Base-by-base conservation (phyloP, 805 yeast genomes). In the Wickerhamomyces sydowiorum region DNA sequence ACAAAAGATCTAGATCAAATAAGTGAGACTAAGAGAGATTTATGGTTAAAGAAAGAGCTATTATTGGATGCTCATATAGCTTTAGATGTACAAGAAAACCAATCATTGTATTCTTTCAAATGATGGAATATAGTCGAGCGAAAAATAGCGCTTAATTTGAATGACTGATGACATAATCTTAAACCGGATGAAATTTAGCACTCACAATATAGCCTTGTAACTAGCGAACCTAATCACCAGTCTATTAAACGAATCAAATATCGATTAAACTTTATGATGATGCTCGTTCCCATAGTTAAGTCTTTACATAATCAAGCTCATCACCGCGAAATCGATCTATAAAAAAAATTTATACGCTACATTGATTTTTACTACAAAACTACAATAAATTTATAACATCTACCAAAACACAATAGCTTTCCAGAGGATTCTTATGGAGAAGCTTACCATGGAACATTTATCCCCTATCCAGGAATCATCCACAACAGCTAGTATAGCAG, bases 11-110 rank as follows among this genome's bases (percentile, higher is more conserved):
- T 73, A 25, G 38, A 40, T 1, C 47, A 59, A 1, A 42, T 64
- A 13, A 51, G 57, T 34, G 58, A 61, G 32, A 64, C 65, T 34
- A 59, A 76, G 29, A 53, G 60, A 28, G 45, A 23, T 5, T 19
- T 69, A 22, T 72, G 73, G 71, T 42, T 59, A 6, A 49, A 58
- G 7, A 75, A 70, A 41, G 78, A 74, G 44, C 43, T 64, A 10
- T 50, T 74, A 15, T 47, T 75, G 21, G 73, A 73, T 41, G 69
- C 71, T 5, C 70, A 69, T 40, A 56, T 71, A 22, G 44, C 54
- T 30, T 39, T 65, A 9, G 75, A 59, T 30, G 35, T 56, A 3
- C 47, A 53, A 4, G 33, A 41, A 4, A 41, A 44, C 3, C n/a
- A 32, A 19, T 10, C 17, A 4, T 20, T 32, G 6, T 32, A 32